A percentile compares a stretch with the other conserved stretches of the same genome.
These are phyloP conservation scores for Lantana camara DNA, from an alignment of 257 asterid species.

Conservation along the genomic window DNA sequence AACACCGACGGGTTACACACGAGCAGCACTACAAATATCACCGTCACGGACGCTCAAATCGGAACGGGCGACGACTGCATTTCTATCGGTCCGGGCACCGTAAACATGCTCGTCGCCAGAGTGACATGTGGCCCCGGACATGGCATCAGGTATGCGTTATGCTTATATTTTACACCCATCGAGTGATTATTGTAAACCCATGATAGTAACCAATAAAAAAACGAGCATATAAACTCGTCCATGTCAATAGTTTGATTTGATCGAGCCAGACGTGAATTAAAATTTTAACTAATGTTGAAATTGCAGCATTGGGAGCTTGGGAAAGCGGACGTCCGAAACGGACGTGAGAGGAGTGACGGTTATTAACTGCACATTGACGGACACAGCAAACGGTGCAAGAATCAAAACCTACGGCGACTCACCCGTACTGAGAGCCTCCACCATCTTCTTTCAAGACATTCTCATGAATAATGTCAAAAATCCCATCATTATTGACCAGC, in stretches of 20 bases:
- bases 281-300: no score
- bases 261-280: no score
- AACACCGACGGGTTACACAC: constrained; percentile 72
- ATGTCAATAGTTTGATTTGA: no score
- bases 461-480: constrained; percentile 50
- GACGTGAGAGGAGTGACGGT: constrained; percentile 40
- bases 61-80: constrained; percentile 59
- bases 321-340: constrained; percentile 48
- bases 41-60: constrained; percentile 37
- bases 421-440: constrained; percentile 40
- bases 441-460: constrained; percentile 48
- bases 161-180: no score
- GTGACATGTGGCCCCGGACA: constrained; percentile 58
- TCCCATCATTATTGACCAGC: constrained; percentile 78
- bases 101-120: constrained; percentile 37
- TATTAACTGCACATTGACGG: constrained; percentile 52
- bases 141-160: constrained; percentile 62
- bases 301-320: constrained; percentile 66
- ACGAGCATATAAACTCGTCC: no score
- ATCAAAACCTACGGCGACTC: constrained; percentile 64
- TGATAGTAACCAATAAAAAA: no score
- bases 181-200: no score
- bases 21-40: constrained; percentile 36
- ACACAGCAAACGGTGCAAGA: constrained; percentile 75
- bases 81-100: constrained; percentile 49